phyloP scores from a whole-genome alignment of 306 rosid species.

The Trichosanthes truncata region DNA sequence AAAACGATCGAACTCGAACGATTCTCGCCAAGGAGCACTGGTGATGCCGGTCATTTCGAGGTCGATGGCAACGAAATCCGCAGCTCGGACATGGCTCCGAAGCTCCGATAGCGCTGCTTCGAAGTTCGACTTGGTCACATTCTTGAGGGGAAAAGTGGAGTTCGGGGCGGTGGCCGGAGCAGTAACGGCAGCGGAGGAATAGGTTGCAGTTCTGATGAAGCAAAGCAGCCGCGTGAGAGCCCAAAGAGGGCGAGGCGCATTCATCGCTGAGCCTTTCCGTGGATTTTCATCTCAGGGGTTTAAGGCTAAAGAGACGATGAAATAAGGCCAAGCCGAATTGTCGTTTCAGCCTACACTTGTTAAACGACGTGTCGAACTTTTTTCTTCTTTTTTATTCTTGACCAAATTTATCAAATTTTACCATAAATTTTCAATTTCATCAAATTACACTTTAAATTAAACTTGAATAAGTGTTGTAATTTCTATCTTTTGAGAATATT shows the following conservation, averaged over 20 bases:
- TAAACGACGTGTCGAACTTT: slow-evolving; percentile 5
- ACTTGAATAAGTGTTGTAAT: no score
- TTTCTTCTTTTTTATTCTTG: not conserved
- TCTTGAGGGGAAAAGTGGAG: slow-evolving; percentile 48
- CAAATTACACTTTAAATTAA: no score
- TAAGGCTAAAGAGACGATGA: not conserved
- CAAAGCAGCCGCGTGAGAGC: slow-evolving; percentile 36
- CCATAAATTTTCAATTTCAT: no score
- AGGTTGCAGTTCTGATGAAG: slow-evolving; percentile 2
- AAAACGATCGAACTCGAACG: slow-evolving; percentile 65
- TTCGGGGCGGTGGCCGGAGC: slow-evolving; percentile 13
- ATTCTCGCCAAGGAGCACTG: slow-evolving; percentile 93
- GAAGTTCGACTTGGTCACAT: slow-evolving; percentile 69
- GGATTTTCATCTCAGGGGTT: slow-evolving; percentile 17
- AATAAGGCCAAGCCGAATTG: not conserved
- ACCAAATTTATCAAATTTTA: no score
- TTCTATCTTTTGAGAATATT: no score
- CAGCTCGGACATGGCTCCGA: slow-evolving; percentile 50
- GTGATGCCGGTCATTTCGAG: slow-evolving; percentile 92
- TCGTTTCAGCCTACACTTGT: not conserved
- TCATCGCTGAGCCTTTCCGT: slow-evolving; percentile 16
- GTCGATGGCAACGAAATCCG: slow-evolving; percentile 87
- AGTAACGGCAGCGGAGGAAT: not conserved
- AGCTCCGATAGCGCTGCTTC: slow-evolving; percentile 55
- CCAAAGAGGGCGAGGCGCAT: slow-evolving; percentile 16